phyloP scores from a whole-genome alignment of 495 filamentous ascomycete species.

The Astrothelium macrocarpum region DNA sequence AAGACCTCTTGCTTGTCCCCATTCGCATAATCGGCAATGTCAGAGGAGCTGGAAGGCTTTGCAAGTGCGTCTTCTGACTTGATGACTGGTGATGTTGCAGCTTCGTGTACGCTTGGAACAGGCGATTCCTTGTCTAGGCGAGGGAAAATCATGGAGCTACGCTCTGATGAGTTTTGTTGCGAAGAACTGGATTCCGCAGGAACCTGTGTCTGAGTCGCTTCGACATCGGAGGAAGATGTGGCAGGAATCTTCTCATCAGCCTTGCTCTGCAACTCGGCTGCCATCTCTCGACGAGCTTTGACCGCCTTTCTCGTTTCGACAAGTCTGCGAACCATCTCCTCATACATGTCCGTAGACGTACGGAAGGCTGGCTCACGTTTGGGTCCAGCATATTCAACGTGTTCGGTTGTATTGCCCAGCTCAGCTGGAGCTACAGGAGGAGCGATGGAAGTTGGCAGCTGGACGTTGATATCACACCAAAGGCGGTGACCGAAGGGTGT shows the following conservation, averaged over 20 bases:
- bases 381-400: constrained; percentile 1
- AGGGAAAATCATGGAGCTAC: constrained; percentile 90
- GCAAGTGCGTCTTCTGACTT: constrained; percentile 26
- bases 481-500: constrained; percentile 80
- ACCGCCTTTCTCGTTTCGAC: neutral
- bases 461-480: constrained; percentile 84
- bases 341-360: neutral
- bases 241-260: constrained; percentile 1
- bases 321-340: constrained; percentile 1
- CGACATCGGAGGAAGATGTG: neutral
- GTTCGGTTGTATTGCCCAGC: neutral
- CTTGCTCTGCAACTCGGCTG: neutral
- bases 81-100: constrained; percentile 31
- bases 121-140: constrained; percentile 93
- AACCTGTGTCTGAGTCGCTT: neutral
- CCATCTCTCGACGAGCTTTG: constrained; percentile 7
- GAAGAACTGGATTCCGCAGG: neutral
- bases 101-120: constrained; percentile 63
- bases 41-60: constrained; percentile 17
- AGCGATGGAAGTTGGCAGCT: constrained; percentile 7
- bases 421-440: constrained; percentile 1
- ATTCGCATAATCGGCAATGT: constrained; percentile 30
- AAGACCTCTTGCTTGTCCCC: constrained; percentile 29
- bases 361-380: neutral
- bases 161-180: constrained; percentile 16